Conservation (phyloP, 441 rosid species). For the Erodium trifolium region DNA sequence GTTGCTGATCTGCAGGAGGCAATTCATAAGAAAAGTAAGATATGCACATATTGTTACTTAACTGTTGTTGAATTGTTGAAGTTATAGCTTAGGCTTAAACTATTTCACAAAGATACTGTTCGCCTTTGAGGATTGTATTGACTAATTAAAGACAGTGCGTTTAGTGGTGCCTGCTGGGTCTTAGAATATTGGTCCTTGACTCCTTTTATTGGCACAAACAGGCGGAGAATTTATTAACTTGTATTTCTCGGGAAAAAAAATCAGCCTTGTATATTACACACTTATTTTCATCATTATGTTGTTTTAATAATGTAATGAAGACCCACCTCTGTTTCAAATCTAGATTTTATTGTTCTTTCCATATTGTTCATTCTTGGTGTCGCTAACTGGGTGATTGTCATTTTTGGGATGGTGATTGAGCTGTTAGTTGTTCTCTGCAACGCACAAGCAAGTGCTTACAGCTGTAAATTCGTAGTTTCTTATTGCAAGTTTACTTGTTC, state of each 20-base stretch:
- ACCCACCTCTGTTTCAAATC: not conserved
- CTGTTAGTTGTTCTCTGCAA: not conserved
- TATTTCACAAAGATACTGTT: not conserved
- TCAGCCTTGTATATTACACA: not conserved
- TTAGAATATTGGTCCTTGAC: not conserved
- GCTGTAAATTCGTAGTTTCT: not conserved
- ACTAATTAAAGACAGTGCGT: not conserved
- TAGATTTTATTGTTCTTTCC: too few species aligned
- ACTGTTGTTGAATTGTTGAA: not conserved
- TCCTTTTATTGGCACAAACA: not conserved
- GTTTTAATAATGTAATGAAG: not conserved
- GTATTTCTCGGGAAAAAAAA: not conserved
- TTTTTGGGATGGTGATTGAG: not conserved
- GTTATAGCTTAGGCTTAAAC: not conserved
- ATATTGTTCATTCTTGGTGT: not conserved
- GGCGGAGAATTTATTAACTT: not conserved
- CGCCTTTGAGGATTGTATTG: not conserved
- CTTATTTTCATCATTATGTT: not conserved
- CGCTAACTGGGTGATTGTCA: not conserved
- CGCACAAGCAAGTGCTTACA: not conserved
- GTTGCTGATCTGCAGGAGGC: constrained; percentile 86
- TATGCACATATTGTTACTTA: not conserved
- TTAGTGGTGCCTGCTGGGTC: not conserved
- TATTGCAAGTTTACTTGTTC: not conserved
- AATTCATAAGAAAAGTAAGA: constrained; percentile 60